Percentiles rank a stretch among this genome's conserved stretches.
These are phyloP conservation scores for Erodium maritimum DNA, from an alignment of 345 rosid genomes.

Conservation along the genomic window DNA sequence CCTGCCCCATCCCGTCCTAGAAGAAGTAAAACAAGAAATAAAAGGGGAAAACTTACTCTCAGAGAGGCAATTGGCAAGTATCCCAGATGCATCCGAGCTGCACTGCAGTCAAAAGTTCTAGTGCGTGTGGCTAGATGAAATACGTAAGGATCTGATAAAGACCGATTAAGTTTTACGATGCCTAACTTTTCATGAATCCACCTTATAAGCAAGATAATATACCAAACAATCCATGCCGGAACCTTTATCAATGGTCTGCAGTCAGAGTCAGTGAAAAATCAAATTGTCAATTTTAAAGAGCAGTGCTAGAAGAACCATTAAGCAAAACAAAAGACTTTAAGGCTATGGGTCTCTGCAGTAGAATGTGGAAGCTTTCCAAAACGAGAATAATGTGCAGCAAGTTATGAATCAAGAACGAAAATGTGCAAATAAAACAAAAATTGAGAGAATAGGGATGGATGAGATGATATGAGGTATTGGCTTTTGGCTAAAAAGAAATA, in stretches of 20 bases:
- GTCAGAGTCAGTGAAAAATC: slow-evolving; percentile 11
- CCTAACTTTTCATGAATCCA: slow-evolving; percentile 42
- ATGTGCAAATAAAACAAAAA: neutral
- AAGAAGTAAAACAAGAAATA: neutral
- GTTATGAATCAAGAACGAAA: neutral
- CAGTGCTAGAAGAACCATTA: slow-evolving; percentile 1
- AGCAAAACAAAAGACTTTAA: neutral
- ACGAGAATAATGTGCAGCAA: neutral
- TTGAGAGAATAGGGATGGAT: neutral
- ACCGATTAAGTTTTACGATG: slow-evolving; percentile 21
- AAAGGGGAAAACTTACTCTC: slow-evolving; percentile 35
- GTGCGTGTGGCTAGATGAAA: slow-evolving; percentile 51
- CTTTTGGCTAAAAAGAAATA: no score
- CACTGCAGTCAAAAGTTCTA: slow-evolving; percentile 72
- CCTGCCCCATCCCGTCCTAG: neutral
- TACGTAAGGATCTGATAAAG: slow-evolving; percentile 34
- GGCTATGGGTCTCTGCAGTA: slow-evolving; percentile 2
- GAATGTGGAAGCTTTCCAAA: neutral
- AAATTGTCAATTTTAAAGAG: slow-evolving; percentile 15
- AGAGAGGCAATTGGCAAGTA: slow-evolving; percentile 57
- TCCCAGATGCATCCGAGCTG: slow-evolving; percentile 61
- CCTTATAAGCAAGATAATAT: slow-evolving; percentile 31
- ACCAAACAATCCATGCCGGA: slow-evolving; percentile 39
- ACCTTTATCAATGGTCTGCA: slow-evolving; percentile 73
- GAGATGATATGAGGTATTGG: no score